These are phyloP conservation scores for Entomophthora muscae DNA, from an alignment of 371 early-diverging fungal species.

Conservation along the genomic window DNA sequence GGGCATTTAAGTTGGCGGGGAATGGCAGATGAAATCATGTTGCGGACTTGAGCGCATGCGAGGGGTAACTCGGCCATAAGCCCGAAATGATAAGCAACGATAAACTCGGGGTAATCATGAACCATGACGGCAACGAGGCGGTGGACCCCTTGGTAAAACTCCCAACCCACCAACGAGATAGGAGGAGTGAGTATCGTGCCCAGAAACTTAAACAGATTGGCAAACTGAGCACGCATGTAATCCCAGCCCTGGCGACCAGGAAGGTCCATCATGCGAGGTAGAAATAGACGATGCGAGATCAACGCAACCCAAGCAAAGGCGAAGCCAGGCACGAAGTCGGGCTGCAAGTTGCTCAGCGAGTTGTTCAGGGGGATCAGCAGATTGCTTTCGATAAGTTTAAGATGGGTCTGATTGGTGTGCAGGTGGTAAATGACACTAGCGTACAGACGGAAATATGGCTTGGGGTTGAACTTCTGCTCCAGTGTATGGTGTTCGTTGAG, in stretches of 20 bases:
- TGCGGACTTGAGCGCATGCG: slow-evolving; percentile 86
- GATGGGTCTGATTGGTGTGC: slow-evolving; percentile 41
- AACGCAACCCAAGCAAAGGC: slow-evolving; percentile 92
- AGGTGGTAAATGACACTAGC: slow-evolving; percentile 68
- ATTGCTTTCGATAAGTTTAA: slow-evolving; percentile 50
- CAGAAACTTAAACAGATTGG: slow-evolving; percentile 66
- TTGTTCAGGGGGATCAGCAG: slow-evolving; percentile 55
- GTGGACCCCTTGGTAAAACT: slow-evolving; percentile 77
- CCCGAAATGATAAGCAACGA: slow-evolving; percentile 81
- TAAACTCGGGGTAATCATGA: slow-evolving; percentile 95
- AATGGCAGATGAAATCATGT: slow-evolving; percentile 86
- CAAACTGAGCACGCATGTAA: slow-evolving; percentile 59
- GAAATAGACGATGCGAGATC: slow-evolving; percentile 77
- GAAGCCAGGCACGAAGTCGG: slow-evolving; percentile 83
- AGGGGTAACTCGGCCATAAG: slow-evolving; percentile 85
- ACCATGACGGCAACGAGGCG: slow-evolving; percentile 82
- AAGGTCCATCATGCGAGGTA: slow-evolving; percentile 67
- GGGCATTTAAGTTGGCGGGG: slow-evolving; percentile 23
- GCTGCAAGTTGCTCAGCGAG: slow-evolving; percentile 68
- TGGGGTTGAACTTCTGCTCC: slow-evolving; percentile 68
- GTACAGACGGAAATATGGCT: slow-evolving; percentile 81
- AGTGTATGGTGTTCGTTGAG: slow-evolving; percentile 69
- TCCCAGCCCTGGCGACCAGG: slow-evolving; percentile 78
- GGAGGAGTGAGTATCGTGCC: slow-evolving; percentile 59
- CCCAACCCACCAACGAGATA: slow-evolving; percentile 53